phyloP scores from a whole-genome alignment of 306 rosid genomes.

The Rosa lucieae region DNA sequence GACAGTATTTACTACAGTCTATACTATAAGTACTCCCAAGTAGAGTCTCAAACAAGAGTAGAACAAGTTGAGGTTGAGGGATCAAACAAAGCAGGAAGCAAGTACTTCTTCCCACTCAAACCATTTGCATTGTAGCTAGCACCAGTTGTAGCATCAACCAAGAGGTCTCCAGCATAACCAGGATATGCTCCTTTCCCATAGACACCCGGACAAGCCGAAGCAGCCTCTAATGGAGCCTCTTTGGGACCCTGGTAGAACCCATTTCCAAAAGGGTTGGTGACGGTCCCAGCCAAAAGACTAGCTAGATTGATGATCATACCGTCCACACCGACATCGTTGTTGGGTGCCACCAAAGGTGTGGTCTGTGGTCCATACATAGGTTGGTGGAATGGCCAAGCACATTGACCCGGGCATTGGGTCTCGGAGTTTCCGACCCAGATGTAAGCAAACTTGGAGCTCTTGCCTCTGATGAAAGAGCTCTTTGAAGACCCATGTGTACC shows the following conservation, averaged over 20 bases:
- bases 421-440: conserved; percentile 77
- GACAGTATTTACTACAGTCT: background rate
- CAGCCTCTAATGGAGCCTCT: conserved; percentile 74
- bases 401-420: conserved; percentile 71
- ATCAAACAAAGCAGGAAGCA: conserved; percentile 60
- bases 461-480: conserved; percentile 22
- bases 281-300: conserved; percentile 59
- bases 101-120: conserved; percentile 43
- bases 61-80: conserved; percentile 53
- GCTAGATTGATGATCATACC: conserved; percentile 75
- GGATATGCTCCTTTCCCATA: conserved; percentile 78
- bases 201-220: conserved; percentile 61
- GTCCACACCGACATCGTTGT: conserved; percentile 66
- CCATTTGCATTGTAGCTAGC: conserved; percentile 66
- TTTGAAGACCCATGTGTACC: conserved; percentile 42
- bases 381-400: conserved; percentile 87
- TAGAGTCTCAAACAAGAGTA: conserved; percentile 32
- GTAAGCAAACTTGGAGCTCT: conserved; percentile 45
- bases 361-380: conserved; percentile 74
- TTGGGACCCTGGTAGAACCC: conserved; percentile 71
- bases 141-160: conserved; percentile 52
- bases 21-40: background rate
- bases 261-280: conserved; percentile 63
- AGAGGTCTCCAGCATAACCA: conserved; percentile 59
- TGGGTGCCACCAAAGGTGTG: conserved; percentile 56